phyloP scores from a whole-genome alignment of 345 rosid species.

The Mercurialis annua region DNA sequence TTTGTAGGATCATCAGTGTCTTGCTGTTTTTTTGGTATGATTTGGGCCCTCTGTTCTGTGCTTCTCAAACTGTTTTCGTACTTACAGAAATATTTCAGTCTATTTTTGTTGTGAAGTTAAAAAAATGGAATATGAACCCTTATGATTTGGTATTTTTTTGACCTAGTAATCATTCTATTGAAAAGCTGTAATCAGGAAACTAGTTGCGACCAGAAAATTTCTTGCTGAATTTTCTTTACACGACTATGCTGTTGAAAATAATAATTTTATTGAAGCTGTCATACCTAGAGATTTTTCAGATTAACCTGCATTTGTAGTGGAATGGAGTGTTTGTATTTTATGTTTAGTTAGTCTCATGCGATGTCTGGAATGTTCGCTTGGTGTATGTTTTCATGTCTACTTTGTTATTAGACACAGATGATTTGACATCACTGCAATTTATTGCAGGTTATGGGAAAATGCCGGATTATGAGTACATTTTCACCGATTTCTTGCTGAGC shows the following conservation, averaged over 20 bases:
- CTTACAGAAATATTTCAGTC: background rate
- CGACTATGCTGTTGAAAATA: no score
- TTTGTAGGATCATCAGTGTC: background rate
- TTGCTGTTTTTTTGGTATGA: background rate
- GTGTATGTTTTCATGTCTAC: background rate
- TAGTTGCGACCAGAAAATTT: background rate
- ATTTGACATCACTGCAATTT: background rate
- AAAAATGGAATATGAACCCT: no score
- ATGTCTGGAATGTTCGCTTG: background rate
- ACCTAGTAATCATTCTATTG: background rate
- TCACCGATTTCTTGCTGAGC: conserved; percentile 73
- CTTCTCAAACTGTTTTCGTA: background rate
- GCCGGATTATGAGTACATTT: conserved; percentile 79
- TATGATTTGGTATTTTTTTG: background rate
- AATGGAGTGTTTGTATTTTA: no score
- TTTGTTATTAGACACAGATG: background rate
- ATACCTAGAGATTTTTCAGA: no score
- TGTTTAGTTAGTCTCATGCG: background rate
- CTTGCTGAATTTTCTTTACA: no score
- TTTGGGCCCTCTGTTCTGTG: background rate
- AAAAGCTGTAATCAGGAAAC: background rate
- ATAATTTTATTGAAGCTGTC: no score
- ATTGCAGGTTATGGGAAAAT: conserved; percentile 82
- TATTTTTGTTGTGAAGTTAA: background rate
- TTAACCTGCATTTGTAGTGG: no score